Conservation (phyloP, 352 stramenopile species). For the Globisporangium acanthophoron region DNA sequence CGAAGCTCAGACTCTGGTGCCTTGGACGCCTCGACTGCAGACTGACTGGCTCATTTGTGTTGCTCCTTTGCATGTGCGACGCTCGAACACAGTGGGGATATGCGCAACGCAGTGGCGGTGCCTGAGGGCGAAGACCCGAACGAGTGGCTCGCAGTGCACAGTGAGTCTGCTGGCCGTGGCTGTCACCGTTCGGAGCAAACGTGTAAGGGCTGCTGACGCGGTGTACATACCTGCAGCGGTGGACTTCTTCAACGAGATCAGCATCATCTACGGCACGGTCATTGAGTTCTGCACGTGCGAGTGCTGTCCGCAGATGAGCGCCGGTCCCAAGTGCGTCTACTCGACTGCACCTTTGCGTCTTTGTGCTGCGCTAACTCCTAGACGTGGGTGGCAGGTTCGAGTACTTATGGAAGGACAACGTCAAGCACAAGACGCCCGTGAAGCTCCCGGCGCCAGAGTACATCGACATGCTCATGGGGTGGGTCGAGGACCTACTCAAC, state of each 20-base stretch:
- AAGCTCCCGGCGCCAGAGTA: conserved; percentile 85
- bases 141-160: conserved; percentile 92
- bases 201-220: not conserved
- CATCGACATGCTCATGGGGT: conserved; percentile 91
- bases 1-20: no score
- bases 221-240: conserved; percentile 47
- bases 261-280: conserved; percentile 89
- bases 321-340: conserved; percentile 45
- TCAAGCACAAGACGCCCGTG: conserved; percentile 62
- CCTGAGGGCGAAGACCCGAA: conserved; percentile 83
- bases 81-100: conserved; percentile 38
- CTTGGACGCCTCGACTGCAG: no score
- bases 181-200: not conserved
- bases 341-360: not conserved
- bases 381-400: conserved; percentile 49
- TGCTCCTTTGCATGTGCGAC: not conserved
- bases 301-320: conserved; percentile 71
- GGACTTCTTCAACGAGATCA: conserved; percentile 95
- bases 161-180: conserved; percentile 19
- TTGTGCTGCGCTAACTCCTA: no score
- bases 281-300: conserved; percentile 72
- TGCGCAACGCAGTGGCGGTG: conserved; percentile 53
- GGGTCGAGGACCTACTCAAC: conserved; percentile 87
- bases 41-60: not conserved
- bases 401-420: conserved; percentile 85